Evolutionary conservation across 202 grass and related monocot genomes (phyloP), one percentile per base, ranked within the genome.

Genomic region (Cymbopogon flexuosus): DNA sequence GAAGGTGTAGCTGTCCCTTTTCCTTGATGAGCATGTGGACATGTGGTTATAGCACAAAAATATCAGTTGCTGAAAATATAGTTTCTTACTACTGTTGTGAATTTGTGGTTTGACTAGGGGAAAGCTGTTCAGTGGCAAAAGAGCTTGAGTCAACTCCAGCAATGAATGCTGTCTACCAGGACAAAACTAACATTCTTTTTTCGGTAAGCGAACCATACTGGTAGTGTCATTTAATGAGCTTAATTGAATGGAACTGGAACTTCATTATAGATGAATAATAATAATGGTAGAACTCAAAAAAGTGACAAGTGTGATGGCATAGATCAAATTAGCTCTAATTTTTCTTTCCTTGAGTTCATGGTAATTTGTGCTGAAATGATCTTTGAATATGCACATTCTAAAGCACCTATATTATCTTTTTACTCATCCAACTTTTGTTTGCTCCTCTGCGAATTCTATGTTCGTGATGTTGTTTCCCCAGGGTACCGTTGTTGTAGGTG

Each of bases 121-220:
- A 98, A 91, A 98, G 96, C 85, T 98, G 92, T 80, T 98, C 96
- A 59, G 96, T 98, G 60, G 90, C 90, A 54, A 98, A 98, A 88
- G 92, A 95, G 54, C 80, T 95, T 65, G 88, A 95, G 72, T 95
- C 88, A 64, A 82, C 90, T 82, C 73, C 86, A 82, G 70, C 92
- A 77, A 93, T 84, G 76, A 93, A 98, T 84, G 96, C 88, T 22
- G 96, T 98, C 77, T 98, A 98, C 65, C 96, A 98, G 84, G 96
- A 98, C 65, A 98, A 98, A 88, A 98, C 92, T 39, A 98, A 98
- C 76, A 95, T 98, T 82, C 90, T 98, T 65, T 98, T 98, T 71
- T 98, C 96, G 75, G 96, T 98, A 89, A 82, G 86, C 34, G 65
- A 70, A 65, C 43, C 5, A 68, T 71, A 46, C 41, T 88, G 37